Evolutionary conservation across 2,329 filamentous ascomycete species (phyloP).

Genomic region (Fusarium graminum): DNA sequence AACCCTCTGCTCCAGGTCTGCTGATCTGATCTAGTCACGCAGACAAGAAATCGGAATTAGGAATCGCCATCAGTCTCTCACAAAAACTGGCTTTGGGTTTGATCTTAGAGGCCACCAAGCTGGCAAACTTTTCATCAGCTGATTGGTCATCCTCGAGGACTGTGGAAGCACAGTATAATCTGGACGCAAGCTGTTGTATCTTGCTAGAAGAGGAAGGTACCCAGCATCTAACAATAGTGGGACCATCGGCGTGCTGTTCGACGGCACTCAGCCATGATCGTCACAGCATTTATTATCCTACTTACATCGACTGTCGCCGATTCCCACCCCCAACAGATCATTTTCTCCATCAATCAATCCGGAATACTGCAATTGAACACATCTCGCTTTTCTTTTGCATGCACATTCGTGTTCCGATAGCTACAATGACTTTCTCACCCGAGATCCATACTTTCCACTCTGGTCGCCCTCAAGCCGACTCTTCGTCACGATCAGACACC

Average conservation of each 20-base stretch:
- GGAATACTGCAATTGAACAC: background rate
- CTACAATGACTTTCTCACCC: slow-evolving; percentile 53
- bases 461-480: slow-evolving; percentile 72
- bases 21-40: slow-evolving; percentile 11
- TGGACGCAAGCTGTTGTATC: slow-evolving; percentile 21
- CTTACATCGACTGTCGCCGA: slow-evolving; percentile 14
- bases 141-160: slow-evolving; percentile 1
- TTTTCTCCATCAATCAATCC: background rate
- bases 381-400: slow-evolving; percentile 1
- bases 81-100: slow-evolving; percentile 1
- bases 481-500: slow-evolving; percentile 68
- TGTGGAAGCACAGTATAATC: slow-evolving; percentile 24
- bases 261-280: slow-evolving; percentile 14
- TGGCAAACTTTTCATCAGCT: slow-evolving; percentile 2
- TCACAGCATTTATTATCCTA: slow-evolving; percentile 22
- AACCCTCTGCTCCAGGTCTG: slow-evolving; percentile 1
- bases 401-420: slow-evolving; percentile 14
- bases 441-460: slow-evolving; percentile 78
- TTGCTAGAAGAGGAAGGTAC: slow-evolving; percentile 33
- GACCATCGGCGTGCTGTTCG: slow-evolving; percentile 2
- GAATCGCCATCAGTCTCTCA: background rate
- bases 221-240: slow-evolving; percentile 18
- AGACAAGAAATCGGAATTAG: background rate
- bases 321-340: slow-evolving; percentile 14
- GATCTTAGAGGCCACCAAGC: background rate